A percentile compares a stretch with the other conserved stretches of the same genome.
phyloP scores from a whole-genome alignment of 805 yeast genomes.

The Candida ortonii region DNA sequence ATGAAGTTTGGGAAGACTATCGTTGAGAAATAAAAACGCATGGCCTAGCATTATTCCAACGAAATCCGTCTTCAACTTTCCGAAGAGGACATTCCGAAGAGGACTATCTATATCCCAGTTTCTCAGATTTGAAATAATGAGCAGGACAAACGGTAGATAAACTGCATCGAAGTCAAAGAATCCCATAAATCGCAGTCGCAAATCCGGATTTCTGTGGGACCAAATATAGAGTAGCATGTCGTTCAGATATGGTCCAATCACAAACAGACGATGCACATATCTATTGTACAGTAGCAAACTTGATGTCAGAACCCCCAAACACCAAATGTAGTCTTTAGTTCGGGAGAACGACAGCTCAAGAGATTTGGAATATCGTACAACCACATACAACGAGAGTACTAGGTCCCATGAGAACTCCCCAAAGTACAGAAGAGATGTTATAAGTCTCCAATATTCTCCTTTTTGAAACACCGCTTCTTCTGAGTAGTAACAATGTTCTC shows the following conservation, averaged over 20 bases:
- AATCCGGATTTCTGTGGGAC: conserved; percentile 45
- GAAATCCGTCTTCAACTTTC: conserved; percentile 4
- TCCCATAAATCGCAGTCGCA: conserved; percentile 39
- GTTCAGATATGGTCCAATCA: conserved; percentile 39
- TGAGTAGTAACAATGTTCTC: conserved; percentile 33
- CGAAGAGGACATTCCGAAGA: not conserved
- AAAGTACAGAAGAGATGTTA: conserved; percentile 38
- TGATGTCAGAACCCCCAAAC: conserved; percentile 30
- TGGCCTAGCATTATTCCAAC: conserved; percentile 44
- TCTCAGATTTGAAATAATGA: conserved; percentile 21
- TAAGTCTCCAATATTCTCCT: conserved; percentile 36
- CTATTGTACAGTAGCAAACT: conserved; percentile 34
- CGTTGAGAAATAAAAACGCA: conserved; percentile 37
- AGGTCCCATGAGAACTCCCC: conserved; percentile 40
- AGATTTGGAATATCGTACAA: conserved; percentile 37
- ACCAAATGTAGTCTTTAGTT: conserved; percentile 39
- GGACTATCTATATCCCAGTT: conserved; percentile 10
- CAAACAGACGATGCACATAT: conserved; percentile 26
- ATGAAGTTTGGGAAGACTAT: conserved; percentile 39
- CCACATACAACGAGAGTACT: conserved; percentile 33
- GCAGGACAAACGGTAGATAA: conserved; percentile 41
- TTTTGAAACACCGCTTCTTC: conserved; percentile 38
- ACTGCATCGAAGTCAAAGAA: conserved; percentile 40
- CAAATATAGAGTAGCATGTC: conserved; percentile 42
- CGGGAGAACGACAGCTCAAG: conserved; percentile 36